These are phyloP conservation scores for Populus ilicifolia DNA, from an alignment of 345 rosid genomes.

Conservation along the genomic window DNA sequence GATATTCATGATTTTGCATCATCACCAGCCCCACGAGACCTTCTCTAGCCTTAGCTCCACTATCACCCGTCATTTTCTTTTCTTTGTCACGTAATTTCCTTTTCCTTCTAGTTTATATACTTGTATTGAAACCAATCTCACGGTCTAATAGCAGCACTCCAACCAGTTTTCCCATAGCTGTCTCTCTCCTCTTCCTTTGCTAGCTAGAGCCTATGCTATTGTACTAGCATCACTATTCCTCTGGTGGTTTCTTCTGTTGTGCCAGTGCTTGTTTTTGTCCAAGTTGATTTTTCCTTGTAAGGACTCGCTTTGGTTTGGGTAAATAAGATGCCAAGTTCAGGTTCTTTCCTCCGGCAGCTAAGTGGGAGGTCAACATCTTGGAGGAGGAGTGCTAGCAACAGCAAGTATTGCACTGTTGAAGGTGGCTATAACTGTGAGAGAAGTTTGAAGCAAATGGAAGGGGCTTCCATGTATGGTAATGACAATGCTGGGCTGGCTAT, in stretches of 20 bases:
- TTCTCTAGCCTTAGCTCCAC: neutral
- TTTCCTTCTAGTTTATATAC: neutral
- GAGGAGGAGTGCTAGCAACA: conserved; percentile 41
- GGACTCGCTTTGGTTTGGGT: neutral
- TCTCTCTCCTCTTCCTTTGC: neutral
- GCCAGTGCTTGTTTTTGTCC: neutral
- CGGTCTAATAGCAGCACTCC: neutral
- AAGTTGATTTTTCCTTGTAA: neutral
- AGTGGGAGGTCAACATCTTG: conserved; percentile 56
- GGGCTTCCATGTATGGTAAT: conserved; percentile 31
- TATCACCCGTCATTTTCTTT: conserved; percentile 4
- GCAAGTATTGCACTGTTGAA: conserved; percentile 13
- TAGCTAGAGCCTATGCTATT: neutral
- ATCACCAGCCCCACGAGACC: conserved; percentile 3
- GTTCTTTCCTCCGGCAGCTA: conserved; percentile 54
- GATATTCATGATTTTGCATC: conserved; percentile 22
- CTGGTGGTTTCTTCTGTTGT: neutral
- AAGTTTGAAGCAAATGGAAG: conserved; percentile 46
- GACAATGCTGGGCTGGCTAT: conserved; percentile 32
- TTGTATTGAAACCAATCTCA: neutral
- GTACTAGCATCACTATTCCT: neutral
- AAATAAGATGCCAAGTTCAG: conserved; percentile 34
- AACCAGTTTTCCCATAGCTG: neutral
- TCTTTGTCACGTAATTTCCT: neutral
- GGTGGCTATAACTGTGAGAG: neutral